Conservation (phyloP, 2,329 filamentous ascomycete species). For the Cladophialophora exuberans region DNA sequence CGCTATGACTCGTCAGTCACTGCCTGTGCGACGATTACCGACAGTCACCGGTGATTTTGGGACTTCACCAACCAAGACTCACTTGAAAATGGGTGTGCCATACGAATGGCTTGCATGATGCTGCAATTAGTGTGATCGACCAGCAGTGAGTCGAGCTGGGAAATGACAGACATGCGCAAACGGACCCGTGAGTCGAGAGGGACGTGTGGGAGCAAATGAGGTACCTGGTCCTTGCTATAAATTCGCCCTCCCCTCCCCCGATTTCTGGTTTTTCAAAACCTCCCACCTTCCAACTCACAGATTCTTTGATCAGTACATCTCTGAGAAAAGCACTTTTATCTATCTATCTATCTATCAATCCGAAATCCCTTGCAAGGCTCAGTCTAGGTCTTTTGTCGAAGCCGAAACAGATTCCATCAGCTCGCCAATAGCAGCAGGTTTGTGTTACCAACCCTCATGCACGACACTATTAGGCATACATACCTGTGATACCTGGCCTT, state of each 20-base stretch:
- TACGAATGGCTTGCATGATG: background rate
- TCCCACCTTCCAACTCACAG: background rate
- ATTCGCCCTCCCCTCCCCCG: slow-evolving; percentile 4
- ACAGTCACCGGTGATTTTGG: background rate
- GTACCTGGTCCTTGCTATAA: slow-evolving; percentile 5
- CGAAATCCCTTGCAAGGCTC: slow-evolving; percentile 2
- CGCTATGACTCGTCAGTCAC: slow-evolving; percentile 13
- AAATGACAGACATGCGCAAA: slow-evolving; percentile 7
- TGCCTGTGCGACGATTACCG: background rate
- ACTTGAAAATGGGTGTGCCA: background rate
- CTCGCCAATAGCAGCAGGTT: slow-evolving; percentile 17
- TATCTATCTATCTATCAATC: too few species aligned
- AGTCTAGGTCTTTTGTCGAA: background rate
- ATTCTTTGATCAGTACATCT: background rate
- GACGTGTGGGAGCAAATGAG: slow-evolving; percentile 8
- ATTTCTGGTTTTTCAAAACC: background rate
- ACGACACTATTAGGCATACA: slow-evolving; percentile 4
- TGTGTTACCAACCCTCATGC: slow-evolving; percentile 19
- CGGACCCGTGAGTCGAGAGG: background rate
- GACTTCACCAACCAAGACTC: slow-evolving; percentile 7
- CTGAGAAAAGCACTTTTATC: too few species aligned
- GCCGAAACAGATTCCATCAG: background rate
- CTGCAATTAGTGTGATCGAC: background rate
- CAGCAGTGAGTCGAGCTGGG: background rate
- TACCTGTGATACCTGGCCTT: slow-evolving; percentile 14